Conservation (phyloP, 2,329 filamentous ascomycete genomes). For the Sporothrix luriei region DNA sequence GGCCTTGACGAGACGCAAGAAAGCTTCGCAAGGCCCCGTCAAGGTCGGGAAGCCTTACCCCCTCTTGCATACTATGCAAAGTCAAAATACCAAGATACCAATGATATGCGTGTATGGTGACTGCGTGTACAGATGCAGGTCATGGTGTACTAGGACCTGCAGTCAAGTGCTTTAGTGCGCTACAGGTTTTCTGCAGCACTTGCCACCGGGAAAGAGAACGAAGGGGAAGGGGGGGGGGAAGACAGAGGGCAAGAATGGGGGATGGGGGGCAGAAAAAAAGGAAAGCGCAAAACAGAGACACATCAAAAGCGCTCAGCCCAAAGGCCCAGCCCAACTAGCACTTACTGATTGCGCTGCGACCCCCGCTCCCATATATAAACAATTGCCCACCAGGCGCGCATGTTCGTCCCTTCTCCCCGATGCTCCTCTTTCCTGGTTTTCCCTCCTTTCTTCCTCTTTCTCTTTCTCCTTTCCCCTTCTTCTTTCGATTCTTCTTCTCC, state of each 20-base stretch:
- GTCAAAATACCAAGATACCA: not conserved
- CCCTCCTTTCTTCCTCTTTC: constrained; percentile 20
- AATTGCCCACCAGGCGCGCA: constrained; percentile 58
- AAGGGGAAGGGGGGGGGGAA: not conserved
- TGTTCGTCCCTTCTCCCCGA: constrained; percentile 46
- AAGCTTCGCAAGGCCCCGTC: constrained; percentile 11
- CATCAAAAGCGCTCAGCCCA: constrained; percentile 18
- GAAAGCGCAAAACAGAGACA: constrained; percentile 23
- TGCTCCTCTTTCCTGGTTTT: constrained; percentile 45
- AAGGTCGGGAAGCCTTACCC: constrained; percentile 10
- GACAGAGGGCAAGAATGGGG: not conserved
- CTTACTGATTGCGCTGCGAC: constrained; percentile 60
- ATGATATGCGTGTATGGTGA: constrained; percentile 15
- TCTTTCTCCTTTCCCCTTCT: constrained; percentile 21
- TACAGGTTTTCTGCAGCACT: constrained; percentile 18
- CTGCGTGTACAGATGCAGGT: not conserved
- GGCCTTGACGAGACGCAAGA: not conserved
- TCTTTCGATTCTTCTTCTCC: constrained; percentile 19
- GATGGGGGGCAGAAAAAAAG: constrained; percentile 16
- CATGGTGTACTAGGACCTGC: constrained; percentile 5
- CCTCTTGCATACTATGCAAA: constrained; percentile 12
- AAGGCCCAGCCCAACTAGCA: constrained; percentile 26
- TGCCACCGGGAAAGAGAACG: not conserved
- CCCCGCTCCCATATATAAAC: constrained; percentile 63
- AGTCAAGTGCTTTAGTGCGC: constrained; percentile 17